phyloP scores from a whole-genome alignment of 768 basidiomycete genomes.

The Serendipita vermifera region DNA sequence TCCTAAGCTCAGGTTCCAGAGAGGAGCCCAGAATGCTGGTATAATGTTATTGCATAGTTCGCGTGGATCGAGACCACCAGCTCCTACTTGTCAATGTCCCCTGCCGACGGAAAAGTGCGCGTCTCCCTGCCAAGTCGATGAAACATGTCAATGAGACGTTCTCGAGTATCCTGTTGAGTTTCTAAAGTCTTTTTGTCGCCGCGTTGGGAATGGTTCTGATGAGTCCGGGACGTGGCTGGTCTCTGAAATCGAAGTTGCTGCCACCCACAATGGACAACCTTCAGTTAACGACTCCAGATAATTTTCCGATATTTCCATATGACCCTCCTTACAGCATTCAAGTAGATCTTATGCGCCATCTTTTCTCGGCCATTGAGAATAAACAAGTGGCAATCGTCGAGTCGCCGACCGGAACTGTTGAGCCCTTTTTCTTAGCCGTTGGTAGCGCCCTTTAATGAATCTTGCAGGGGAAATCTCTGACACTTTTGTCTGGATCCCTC shows the following conservation, averaged over 20 bases:
- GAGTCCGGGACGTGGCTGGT: background rate
- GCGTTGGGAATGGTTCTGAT: too few relatives aligned
- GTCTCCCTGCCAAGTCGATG: too few relatives aligned
- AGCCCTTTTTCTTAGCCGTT: conserved; percentile 15
- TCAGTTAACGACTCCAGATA: conserved; percentile 44
- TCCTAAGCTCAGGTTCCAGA: too few relatives aligned
- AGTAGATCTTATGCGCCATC: conserved; percentile 70
- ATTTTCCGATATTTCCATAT: conserved; percentile 76
- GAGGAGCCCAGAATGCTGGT: too few relatives aligned
- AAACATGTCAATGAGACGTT: too few relatives aligned
- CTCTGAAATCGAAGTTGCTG: background rate
- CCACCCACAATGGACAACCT: conserved; percentile 15
- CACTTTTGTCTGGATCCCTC: conserved; percentile 59
- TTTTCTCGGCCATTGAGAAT: conserved; percentile 69
- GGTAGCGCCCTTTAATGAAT: too few relatives aligned
- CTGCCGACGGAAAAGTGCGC: too few relatives aligned
- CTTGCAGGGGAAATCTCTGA: conserved; percentile 71
- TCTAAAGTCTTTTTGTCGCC: too few relatives aligned
- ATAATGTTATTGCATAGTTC: too few relatives aligned
- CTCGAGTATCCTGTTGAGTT: too few relatives aligned
- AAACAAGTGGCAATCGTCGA: conserved; percentile 70
- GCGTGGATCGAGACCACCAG: too few relatives aligned
- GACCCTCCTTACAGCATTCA: conserved; percentile 75
- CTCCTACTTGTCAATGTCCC: too few relatives aligned
- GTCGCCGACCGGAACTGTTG: conserved; percentile 79